Base-by-base conservation (phyloP, 306 rosid species). In the Dicorynia guianensis region DNA sequence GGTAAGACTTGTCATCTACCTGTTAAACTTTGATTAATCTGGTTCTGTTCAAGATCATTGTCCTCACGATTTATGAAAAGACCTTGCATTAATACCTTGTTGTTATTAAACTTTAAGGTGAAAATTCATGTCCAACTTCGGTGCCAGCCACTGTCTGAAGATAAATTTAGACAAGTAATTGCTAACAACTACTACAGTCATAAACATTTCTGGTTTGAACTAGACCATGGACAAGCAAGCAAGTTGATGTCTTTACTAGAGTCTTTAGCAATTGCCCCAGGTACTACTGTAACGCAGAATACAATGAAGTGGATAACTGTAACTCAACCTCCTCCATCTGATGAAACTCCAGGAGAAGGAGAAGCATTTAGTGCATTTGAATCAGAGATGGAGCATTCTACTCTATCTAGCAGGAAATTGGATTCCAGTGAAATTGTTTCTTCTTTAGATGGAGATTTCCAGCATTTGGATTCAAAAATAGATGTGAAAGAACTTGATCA, bases 181-280 rank as follows among this genome's bases (percentile, higher is more conserved):
- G 70, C 12, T 0, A 87, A 86, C 79, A 95, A 95, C 78, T 95
- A 89, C 66, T 92, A 85, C 76, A 34, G 2, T 5, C 20, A 15
- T 4, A 65, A 38, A 69, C 87, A 85, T 68, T 95, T 95, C 84
- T 85, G 96, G 90, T 95, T 95, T 80, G 97, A 92, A 74, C 90
- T 95, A 25, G 97, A 95, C 74, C 89, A 83, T 17, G 84, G 74
- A 54, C 97, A 95, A 80, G 33, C 96, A 69, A 85, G 13, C 62
- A 87, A 79, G 78, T 71, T 95, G 71, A 71, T 79, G 33, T 83
- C 84, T 57, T 56, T 83, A 6, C 71, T 95, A 39, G 69, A 76
- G 2, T 86, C 96, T 81, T 43, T 66, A 5, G 78, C 83, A 25
- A 62, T 89, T 15, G 70, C 88, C 49, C 82, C 88, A 0, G 72